Conservation (phyloP, 352 stramenopile species). For the Pythium aquatile region DNA sequence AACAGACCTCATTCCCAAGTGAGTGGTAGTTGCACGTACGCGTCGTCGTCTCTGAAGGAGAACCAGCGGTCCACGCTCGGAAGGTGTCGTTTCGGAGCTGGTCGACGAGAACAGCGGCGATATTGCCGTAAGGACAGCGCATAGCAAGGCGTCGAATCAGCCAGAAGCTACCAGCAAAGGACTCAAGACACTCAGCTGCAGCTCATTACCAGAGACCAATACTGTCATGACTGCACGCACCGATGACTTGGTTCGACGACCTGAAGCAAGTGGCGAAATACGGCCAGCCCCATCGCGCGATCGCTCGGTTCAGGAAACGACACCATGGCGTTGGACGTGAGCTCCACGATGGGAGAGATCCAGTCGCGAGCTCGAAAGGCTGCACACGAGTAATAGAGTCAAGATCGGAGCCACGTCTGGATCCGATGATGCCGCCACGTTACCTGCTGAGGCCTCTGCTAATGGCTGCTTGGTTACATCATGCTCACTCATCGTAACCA, state of each 20-base stretch:
- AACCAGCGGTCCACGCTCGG: constrained; percentile 29
- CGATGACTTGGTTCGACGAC: constrained; percentile 32
- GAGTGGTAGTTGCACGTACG: constrained; percentile 22
- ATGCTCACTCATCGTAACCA: not conserved
- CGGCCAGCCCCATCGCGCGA: constrained; percentile 35
- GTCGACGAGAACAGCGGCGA: constrained; percentile 63
- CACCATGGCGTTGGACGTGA: constrained; percentile 71
- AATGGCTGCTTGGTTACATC: not conserved
- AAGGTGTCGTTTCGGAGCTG: constrained; percentile 49
- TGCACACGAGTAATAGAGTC: constrained; percentile 3
- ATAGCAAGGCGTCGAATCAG: constrained; percentile 41
- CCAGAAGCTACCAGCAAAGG: constrained; percentile 35
- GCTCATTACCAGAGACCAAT: not conserved
- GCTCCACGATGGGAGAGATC: constrained; percentile 55
- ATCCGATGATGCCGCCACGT: not conserved
- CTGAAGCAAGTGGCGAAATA: constrained; percentile 39
- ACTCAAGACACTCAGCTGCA: not conserved
- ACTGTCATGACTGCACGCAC: constrained; percentile 23
- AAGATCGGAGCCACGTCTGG: not conserved
- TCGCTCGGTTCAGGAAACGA: constrained; percentile 47
- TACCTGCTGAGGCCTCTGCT: constrained; percentile 8
- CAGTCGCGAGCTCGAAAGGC: constrained; percentile 46
- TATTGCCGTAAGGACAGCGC: constrained; percentile 74
- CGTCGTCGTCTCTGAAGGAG: constrained; percentile 4
- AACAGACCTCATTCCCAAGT: not conserved